Evolutionary conservation across 2,329 filamentous ascomycete genomes (phyloP).

Genomic region (Fusarium acutatum): DNA sequence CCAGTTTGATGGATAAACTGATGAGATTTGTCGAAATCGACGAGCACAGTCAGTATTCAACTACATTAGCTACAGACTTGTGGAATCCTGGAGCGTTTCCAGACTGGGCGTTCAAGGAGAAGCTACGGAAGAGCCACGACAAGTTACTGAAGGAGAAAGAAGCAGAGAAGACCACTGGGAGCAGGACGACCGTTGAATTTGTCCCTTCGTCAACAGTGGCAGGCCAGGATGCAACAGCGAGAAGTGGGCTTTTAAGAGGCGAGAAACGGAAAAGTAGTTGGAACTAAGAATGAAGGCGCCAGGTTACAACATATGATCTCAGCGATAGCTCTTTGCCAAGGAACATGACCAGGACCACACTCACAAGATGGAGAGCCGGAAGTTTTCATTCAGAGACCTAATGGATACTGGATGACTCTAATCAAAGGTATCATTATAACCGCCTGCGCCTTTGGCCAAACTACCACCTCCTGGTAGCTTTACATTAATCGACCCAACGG

Average conservation of each 20-base stretch:
- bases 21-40: conserved; percentile 69
- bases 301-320: neutral
- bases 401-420: conserved; percentile 22
- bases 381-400: conserved; percentile 23
- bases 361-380: conserved; percentile 9
- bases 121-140: conserved; percentile 59
- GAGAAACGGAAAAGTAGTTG: conserved; percentile 49
- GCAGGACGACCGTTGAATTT: conserved; percentile 58
- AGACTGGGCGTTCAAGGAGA: conserved; percentile 60
- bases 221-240: conserved; percentile 29
- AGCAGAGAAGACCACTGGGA: conserved; percentile 53
- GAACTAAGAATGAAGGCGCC: conserved; percentile 34
- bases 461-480: conserved; percentile 11
- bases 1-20: conserved; percentile 75
- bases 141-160: conserved; percentile 56
- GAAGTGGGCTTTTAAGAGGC: conserved; percentile 38
- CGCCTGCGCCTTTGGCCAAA: conserved; percentile 36
- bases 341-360: conserved; percentile 2
- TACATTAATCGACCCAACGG: conserved; percentile 19
- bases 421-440: conserved; percentile 47
- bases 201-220: conserved; percentile 47
- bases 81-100: conserved; percentile 69
- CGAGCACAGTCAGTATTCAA: conserved; percentile 69
- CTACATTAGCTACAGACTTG: conserved; percentile 62
- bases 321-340: neutral